phyloP scores from a whole-genome alignment of 164 flowering plant species.

The Annona cherimola region DNA sequence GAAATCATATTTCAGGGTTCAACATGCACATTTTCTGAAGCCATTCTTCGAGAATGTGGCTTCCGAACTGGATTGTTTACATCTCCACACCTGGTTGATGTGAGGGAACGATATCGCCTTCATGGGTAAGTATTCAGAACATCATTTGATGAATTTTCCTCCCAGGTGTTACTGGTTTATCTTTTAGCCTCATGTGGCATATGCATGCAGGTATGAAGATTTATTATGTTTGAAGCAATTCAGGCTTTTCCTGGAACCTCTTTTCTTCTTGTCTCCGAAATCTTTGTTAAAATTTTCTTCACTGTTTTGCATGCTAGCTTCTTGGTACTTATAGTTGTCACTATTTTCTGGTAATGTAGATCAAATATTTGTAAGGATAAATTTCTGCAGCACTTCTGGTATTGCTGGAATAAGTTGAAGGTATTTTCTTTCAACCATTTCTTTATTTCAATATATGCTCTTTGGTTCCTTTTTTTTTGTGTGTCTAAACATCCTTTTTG shows the following conservation, averaged over 20 bases:
- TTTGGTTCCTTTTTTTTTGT: neutral
- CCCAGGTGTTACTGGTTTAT: neutral
- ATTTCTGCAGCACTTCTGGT: conserved; percentile 75
- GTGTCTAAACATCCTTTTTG: no score
- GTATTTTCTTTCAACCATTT: conserved; percentile 28
- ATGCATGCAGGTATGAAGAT: neutral
- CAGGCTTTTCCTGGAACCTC: neutral
- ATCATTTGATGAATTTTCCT: neutral
- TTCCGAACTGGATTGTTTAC: conserved; percentile 86
- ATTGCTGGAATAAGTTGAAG: conserved; percentile 69
- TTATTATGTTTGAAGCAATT: neutral
- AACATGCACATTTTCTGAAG: conserved; percentile 79
- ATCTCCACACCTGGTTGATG: conserved; percentile 92
- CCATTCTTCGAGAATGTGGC: conserved; percentile 81
- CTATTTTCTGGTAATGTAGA: conserved; percentile 31
- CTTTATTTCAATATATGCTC: neutral
- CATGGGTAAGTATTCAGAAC: conserved; percentile 55
- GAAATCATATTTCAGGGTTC: conserved; percentile 63
- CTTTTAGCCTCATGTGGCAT: neutral
- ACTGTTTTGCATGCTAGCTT: neutral
- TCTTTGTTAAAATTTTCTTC: neutral
- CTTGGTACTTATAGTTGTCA: neutral
- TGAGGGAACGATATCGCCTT: conserved; percentile 78
- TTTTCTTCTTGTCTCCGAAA: neutral
- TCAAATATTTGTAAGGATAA: conserved; percentile 69